Conservation (phyloP, 1,284 basidiomycete species). For the Prillingera fragicola region DNA sequence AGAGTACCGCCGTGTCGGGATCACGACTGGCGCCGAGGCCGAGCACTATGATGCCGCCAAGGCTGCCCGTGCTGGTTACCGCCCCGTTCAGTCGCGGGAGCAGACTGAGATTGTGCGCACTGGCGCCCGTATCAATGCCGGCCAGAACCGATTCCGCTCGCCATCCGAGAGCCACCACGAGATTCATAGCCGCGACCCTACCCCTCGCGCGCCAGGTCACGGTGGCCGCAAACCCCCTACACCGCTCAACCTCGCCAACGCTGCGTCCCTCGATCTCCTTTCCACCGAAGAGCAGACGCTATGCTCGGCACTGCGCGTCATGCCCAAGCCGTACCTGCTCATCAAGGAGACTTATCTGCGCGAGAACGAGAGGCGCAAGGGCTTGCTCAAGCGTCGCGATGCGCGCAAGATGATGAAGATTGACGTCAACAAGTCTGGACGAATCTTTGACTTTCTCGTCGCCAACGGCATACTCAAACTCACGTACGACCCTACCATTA, state of each 20-base stretch:
- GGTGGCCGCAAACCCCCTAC: slow-evolving; percentile 35
- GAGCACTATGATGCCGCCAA: slow-evolving; percentile 77
- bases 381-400: slow-evolving; percentile 74
- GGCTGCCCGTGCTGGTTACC: slow-evolving; percentile 51
- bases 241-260: slow-evolving; percentile 79
- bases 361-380: slow-evolving; percentile 82
- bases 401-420: slow-evolving; percentile 80
- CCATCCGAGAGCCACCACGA: slow-evolving; percentile 12
- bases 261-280: slow-evolving; percentile 77
- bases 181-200: slow-evolving; percentile 26
- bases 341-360: slow-evolving; percentile 88
- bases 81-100: slow-evolving; percentile 33
- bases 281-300: slow-evolving; percentile 76
- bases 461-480: slow-evolving; percentile 41
- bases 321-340: slow-evolving; percentile 84
- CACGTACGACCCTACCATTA: slow-evolving; percentile 37
- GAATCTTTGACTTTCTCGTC: slow-evolving; percentile 78
- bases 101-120: slow-evolving; percentile 32
- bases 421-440: slow-evolving; percentile 84
- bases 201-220: slow-evolving; percentile 25
- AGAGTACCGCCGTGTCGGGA: slow-evolving; percentile 74
- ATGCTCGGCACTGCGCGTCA: slow-evolving; percentile 79
- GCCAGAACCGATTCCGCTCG: slow-evolving; percentile 42
- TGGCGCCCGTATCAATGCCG: slow-evolving; percentile 38
- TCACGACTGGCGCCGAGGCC: slow-evolving; percentile 75